Conservation (phyloP, 1,284 basidiomycete species). For the Neonothopanus nambi region DNA sequence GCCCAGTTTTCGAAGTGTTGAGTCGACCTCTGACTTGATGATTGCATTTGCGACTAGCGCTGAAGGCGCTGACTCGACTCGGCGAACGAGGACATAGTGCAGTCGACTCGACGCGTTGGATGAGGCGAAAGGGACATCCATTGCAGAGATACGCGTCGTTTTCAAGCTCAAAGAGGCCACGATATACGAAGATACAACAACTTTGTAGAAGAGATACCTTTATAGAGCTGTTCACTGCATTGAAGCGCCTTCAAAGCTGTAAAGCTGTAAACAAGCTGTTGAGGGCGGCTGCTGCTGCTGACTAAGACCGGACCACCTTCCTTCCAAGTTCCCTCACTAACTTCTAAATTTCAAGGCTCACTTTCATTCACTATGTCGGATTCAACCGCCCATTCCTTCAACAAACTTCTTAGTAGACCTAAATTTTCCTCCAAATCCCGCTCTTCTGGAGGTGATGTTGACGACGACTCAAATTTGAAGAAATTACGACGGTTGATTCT, state of each 20-base stretch:
- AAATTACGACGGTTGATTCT: constrained; percentile 82
- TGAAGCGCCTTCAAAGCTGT: too few species aligned
- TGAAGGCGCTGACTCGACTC: constrained; percentile 60
- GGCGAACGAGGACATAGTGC: constrained; percentile 72
- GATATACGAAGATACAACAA: too few species aligned
- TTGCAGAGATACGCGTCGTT: constrained; percentile 24
- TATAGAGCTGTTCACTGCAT: too few species aligned
- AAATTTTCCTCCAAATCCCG: constrained; percentile 64
- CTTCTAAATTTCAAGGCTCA: too few species aligned
- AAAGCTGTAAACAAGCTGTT: too few species aligned
- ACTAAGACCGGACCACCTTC: too few species aligned
- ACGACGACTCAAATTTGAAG: constrained; percentile 67
- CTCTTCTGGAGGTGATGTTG: constrained; percentile 59
- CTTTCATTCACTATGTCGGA: constrained; percentile 8
- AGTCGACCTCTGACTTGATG: constrained; percentile 55
- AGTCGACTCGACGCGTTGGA: constrained; percentile 73
- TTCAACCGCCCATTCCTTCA: constrained; percentile 69
- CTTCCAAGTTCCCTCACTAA: too few species aligned
- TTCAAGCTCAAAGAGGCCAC: neutral
- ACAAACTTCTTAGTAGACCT: constrained; percentile 72
- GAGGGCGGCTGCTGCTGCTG: too few species aligned
- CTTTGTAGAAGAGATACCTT: too few species aligned
- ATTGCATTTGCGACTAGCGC: constrained; percentile 57
- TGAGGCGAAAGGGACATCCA: constrained; percentile 73
- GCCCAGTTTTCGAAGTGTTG: constrained; percentile 51